These are phyloP conservation scores for Graphiopsis chlorocephala DNA, from an alignment of 2,329 filamentous ascomycete species.

Conservation along the genomic window DNA sequence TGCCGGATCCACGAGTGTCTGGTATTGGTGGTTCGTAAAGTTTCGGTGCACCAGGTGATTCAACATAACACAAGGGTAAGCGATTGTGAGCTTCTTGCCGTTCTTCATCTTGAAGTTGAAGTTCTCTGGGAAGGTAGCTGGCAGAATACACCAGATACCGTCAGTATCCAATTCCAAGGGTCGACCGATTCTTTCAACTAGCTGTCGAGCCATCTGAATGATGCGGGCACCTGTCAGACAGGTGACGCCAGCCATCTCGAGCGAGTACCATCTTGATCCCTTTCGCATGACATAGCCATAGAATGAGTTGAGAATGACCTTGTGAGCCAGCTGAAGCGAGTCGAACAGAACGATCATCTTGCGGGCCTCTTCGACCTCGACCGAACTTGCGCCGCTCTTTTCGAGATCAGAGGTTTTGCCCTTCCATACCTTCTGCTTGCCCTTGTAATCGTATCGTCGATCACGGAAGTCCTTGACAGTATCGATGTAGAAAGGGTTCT, in stretches of 20 bases:
- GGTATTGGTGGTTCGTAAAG: slow-evolving; percentile 97
- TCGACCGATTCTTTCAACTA: slow-evolving; percentile 89
- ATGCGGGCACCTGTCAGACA: slow-evolving; percentile 95
- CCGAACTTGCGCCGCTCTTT: slow-evolving; percentile 68
- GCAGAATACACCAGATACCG: slow-evolving; percentile 99
- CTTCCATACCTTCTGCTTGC: slow-evolving; percentile 97
- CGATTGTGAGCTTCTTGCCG: slow-evolving; percentile 94
- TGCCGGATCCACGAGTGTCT: slow-evolving; percentile 75
- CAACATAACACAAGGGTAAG: slow-evolving; percentile 98
- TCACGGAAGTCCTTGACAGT: slow-evolving; percentile 96
- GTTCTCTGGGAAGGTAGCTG: slow-evolving; percentile 93
- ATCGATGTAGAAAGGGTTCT: slow-evolving; percentile 97
- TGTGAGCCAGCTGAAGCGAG: slow-evolving; percentile 93
- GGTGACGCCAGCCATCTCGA: slow-evolving; percentile 99
- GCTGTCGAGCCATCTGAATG: slow-evolving; percentile 90
- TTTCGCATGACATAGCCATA: slow-evolving; percentile 99
- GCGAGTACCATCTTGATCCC: slow-evolving; percentile 96
- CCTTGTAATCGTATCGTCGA: slow-evolving; percentile 97
- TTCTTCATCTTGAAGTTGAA: slow-evolving; percentile 92
- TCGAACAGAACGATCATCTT: slow-evolving; percentile 99
- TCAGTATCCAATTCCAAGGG: slow-evolving; percentile 95
- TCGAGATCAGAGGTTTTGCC: slow-evolving; percentile 88
- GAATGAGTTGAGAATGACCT: slow-evolving; percentile 98
- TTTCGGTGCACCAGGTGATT: slow-evolving; percentile 93
- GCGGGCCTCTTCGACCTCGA: slow-evolving; percentile 88